phyloP scores from a whole-genome alignment of 2,329 filamentous ascomycete species.

The Didymella sp. region DNA sequence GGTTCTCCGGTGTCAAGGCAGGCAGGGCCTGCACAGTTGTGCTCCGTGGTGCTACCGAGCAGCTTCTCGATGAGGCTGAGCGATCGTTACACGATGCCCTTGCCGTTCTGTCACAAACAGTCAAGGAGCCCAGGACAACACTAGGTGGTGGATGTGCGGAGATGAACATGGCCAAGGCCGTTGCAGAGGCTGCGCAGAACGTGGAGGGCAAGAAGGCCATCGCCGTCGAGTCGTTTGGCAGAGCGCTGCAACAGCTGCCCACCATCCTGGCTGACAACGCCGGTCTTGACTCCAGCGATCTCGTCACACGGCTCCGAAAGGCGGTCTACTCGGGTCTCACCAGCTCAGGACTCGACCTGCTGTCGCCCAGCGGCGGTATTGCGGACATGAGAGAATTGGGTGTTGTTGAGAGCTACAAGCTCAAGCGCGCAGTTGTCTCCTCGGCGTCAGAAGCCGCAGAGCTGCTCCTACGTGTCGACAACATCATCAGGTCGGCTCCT shows the following conservation, averaged over 20 bases:
- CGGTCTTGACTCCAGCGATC: slow-evolving; percentile 91
- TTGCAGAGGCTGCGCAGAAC: slow-evolving; percentile 90
- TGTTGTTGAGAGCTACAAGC: slow-evolving; percentile 97
- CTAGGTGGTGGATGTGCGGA: slow-evolving; percentile 95
- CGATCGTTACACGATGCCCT: slow-evolving; percentile 94
- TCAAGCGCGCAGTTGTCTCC: slow-evolving; percentile 97
- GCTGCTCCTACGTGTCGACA: slow-evolving; percentile 92
- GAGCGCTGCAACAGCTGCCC: slow-evolving; percentile 88
- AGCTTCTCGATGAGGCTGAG: slow-evolving; percentile 96
- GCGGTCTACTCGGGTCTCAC: slow-evolving; percentile 94
- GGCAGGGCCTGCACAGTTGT: slow-evolving; percentile 97
- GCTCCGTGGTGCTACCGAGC: slow-evolving; percentile 92
- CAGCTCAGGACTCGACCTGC: slow-evolving; percentile 87
- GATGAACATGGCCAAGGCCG: slow-evolving; percentile 99
- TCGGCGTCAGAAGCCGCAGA: slow-evolving; percentile 96
- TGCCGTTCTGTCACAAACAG: slow-evolving; percentile 94
- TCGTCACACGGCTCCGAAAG: slow-evolving; percentile 89
- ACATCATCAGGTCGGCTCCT: slow-evolving; percentile 95
- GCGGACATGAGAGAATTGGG: slow-evolving; percentile 95
- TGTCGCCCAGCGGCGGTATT: slow-evolving; percentile 89
- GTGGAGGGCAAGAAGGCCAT: slow-evolving; percentile 96
- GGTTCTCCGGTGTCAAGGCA: slow-evolving; percentile 93
- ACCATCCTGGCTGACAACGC: slow-evolving; percentile 98
- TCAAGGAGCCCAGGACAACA: slow-evolving; percentile 91
- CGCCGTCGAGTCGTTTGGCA: slow-evolving; percentile 87